Conservation (phyloP, 331 rosid species). For the Dryas integrifolia region DNA sequence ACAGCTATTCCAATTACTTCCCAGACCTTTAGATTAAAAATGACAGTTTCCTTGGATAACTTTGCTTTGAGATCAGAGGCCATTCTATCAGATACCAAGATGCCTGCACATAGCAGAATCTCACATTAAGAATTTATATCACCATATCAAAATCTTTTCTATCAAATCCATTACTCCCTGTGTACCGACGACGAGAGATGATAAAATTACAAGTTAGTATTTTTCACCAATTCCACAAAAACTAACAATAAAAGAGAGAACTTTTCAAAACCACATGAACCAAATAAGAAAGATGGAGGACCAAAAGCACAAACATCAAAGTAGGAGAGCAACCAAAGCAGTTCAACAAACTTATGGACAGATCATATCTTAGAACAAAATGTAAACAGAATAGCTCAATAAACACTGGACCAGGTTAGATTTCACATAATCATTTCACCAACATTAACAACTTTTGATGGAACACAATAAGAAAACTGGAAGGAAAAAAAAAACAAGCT, state of each 20-base stretch:
- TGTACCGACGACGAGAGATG: background rate
- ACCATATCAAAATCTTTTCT: constrained; percentile 13
- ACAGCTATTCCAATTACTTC: constrained; percentile 74
- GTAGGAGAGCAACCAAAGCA: constrained; percentile 9
- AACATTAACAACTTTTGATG: constrained; percentile 8
- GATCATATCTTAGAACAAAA: constrained; percentile 13
- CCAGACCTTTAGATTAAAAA: constrained; percentile 69
- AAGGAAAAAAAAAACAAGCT: too few relatives aligned
- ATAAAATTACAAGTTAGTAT: background rate
- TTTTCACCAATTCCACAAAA: constrained; percentile 18
- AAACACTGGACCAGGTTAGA: constrained; percentile 11
- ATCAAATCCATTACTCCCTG: constrained; percentile 10
- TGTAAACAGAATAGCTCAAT: constrained; percentile 16
- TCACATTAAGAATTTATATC: constrained; percentile 16
- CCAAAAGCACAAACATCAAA: constrained; percentile 20
- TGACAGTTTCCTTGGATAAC: constrained; percentile 61
- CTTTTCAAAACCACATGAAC: background rate
- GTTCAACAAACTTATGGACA: constrained; percentile 11
- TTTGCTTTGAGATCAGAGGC: constrained; percentile 55
- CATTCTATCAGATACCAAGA: constrained; percentile 38
- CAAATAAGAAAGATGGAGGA: constrained; percentile 1
- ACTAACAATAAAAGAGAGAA: constrained; percentile 1
- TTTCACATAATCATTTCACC: background rate
- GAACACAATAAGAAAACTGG: too few relatives aligned
- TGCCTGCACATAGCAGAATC: constrained; percentile 41